Evolutionary conservation across 805 yeast species (phyloP).

Genomic region (Vanderwaltozyma verrucispora): DNA sequence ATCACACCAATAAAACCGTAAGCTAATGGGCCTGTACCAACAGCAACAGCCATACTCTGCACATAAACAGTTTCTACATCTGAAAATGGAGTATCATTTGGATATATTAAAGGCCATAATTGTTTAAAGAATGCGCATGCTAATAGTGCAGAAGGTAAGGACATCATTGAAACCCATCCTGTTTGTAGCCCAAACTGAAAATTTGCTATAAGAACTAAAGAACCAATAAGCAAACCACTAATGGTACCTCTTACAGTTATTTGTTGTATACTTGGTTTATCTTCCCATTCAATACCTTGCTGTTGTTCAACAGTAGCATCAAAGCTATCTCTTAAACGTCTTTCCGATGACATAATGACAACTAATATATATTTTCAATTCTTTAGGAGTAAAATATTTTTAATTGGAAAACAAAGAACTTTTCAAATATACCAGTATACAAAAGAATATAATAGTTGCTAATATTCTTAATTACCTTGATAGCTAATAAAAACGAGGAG

Average conservation of each 20-base stretch:
- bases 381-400: too few species aligned
- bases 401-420: too few species aligned
- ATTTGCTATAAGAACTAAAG: constrained; percentile 76
- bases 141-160: constrained; percentile 81
- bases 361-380: too few species aligned
- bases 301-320: background rate
- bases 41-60: constrained; percentile 91
- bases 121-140: constrained; percentile 77
- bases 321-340: background rate
- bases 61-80: constrained; percentile 93
- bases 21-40: constrained; percentile 94
- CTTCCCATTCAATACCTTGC: constrained; percentile 31
- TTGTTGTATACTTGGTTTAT: constrained; percentile 49
- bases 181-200: constrained; percentile 96
- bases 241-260: constrained; percentile 63
- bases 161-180: constrained; percentile 99
- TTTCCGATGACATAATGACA: background rate
- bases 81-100: constrained; percentile 40
- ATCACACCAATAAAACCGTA: constrained; percentile 92
- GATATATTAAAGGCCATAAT: constrained; percentile 27
- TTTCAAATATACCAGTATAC: too few species aligned
- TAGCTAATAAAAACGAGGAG: too few species aligned
- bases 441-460: too few species aligned
- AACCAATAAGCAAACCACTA: constrained; percentile 77
- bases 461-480: too few species aligned